A percentile compares a stretch with the other conserved stretches of the same genome.
These are phyloP conservation scores for Lomentospora prolificans DNA, from an alignment of 2,329 filamentous ascomycete species.

Conservation along the genomic window DNA sequence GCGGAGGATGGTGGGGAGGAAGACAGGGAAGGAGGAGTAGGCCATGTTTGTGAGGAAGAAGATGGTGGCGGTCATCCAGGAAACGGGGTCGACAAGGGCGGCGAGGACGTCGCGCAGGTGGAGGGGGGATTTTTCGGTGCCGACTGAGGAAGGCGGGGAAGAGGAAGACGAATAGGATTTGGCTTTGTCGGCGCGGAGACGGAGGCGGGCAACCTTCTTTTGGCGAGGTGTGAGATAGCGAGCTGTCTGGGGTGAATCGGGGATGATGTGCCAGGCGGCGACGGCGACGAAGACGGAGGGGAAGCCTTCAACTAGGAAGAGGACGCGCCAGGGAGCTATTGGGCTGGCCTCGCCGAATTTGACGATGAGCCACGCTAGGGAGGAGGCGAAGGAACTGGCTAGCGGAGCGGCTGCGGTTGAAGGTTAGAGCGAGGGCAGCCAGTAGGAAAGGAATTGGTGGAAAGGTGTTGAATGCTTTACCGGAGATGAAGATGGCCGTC, in stretches of 20 bases:
- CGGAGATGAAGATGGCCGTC: constrained; percentile 79
- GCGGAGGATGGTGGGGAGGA: constrained; percentile 70
- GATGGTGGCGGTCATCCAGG: constrained; percentile 69
- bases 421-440: constrained; percentile 29
- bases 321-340: constrained; percentile 73
- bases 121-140: constrained; percentile 30
- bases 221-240: constrained; percentile 52
- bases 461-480: constrained; percentile 19
- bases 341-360: constrained; percentile 53
- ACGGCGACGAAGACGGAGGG: constrained; percentile 68
- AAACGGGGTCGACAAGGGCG: constrained; percentile 55
- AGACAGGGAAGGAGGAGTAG: constrained; percentile 79
- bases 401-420: constrained; percentile 69
- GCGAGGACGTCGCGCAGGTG: constrained; percentile 46
- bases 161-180: constrained; percentile 11
- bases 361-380: constrained; percentile 69
- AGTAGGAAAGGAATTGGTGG: neutral
- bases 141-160: constrained; percentile 12
- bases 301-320: constrained; percentile 79
- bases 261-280: constrained; percentile 64
- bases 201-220: constrained; percentile 59
- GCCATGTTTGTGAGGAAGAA: constrained; percentile 84
- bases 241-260: constrained; percentile 63
- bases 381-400: constrained; percentile 73
- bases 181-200: constrained; percentile 43